Evolutionary conservation across 768 basidiomycete species (phyloP).

Genomic region (Tricholoma saponaceum): DNA sequence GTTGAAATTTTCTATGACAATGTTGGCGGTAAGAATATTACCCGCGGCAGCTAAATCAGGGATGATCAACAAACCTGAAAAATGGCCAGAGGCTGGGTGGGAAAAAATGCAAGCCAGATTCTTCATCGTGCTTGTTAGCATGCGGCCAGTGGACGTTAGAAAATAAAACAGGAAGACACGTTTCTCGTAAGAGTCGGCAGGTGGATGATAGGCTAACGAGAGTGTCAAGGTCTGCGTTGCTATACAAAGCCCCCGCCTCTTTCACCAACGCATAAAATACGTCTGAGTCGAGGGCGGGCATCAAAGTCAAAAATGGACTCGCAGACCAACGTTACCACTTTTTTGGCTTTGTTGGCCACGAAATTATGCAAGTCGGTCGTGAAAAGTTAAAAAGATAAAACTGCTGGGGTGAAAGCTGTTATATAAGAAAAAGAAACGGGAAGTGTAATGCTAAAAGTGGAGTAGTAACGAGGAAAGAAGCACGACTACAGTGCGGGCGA

Average conservation of each 20-base stretch:
- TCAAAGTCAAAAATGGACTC: constrained; percentile 1
- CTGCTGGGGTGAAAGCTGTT: not conserved
- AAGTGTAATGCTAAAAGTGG: constrained; percentile 3
- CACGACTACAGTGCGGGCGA: constrained; percentile 7
- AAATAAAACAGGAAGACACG: constrained; percentile 29
- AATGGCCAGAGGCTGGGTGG: constrained; percentile 34
- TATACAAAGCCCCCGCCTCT: constrained; percentile 14
- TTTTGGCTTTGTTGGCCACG: not conserved
- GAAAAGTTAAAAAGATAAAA: not conserved
- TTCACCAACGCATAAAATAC: constrained; percentile 22
- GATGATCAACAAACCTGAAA: constrained; percentile 27
- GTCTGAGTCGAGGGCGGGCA: constrained; percentile 19
- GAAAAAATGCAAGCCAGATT: constrained; percentile 33
- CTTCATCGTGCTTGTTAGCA: constrained; percentile 30
- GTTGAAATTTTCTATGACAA: constrained; percentile 27
- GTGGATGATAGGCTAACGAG: constrained; percentile 23
- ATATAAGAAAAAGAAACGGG: not conserved
- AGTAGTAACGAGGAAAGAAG: constrained; percentile 9
- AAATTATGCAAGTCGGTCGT: not conserved
- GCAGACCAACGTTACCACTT: not conserved
- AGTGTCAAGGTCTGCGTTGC: constrained; percentile 10
- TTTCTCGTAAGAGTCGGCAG: constrained; percentile 21
- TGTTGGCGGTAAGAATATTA: not conserved
- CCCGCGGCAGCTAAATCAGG: not conserved
- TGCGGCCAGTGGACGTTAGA: constrained; percentile 37